Evolutionary conservation across 73 alveolate genomes (phyloP), one percentile per base, ranked within the genome.

Genomic region (Breviolum minutum): DNA sequence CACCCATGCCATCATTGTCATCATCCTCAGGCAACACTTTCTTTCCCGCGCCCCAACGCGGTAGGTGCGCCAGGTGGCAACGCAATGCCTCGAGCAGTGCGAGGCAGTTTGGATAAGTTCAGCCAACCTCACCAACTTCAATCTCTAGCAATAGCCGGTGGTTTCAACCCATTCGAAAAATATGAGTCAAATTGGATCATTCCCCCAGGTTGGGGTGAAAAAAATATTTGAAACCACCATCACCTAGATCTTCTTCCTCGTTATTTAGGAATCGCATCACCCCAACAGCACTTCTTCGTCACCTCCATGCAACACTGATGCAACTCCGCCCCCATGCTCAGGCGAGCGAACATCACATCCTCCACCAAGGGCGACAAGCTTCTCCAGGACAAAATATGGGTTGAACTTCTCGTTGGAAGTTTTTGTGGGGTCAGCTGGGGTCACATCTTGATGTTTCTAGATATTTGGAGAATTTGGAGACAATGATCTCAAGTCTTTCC

Each of bases 271-370:
- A 13, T 60, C 83, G 48, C 83, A 73, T 73, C 83, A 17, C 77
- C 77, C 77, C 77, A 14, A 14, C 77, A 24, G 27, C n/a, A 10
- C 83, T 30, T 30, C n/a, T 10, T 0, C 54, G 40, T 24, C 32
- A 10, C 83, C 83, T 73, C 83, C 83, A 73, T n/a, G 83, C 83
- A 73, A 30, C 83, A 73, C 83, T 26, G 48, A 26, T 73, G 83
- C 48, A 73, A 30, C 83, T 73, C 83, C 32, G 83, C 83, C 16
- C 83, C 83, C 83, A 73, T 10, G 48, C 16, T 26, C 83, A 73
- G 83, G 48, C 83, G 83, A 24, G 83, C 83, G 48, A 73, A 26
- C 48, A 73, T 26, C 83, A 73, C 83, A 73, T 73, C 83, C 83
- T 73, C 48, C 16, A 20, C 76, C 76, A 66, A 20, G 26, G 16